These are phyloP conservation scores for Trichoderma oligosporum DNA, from an alignment of 2,329 filamentous ascomycete species.

Conservation along the genomic window DNA sequence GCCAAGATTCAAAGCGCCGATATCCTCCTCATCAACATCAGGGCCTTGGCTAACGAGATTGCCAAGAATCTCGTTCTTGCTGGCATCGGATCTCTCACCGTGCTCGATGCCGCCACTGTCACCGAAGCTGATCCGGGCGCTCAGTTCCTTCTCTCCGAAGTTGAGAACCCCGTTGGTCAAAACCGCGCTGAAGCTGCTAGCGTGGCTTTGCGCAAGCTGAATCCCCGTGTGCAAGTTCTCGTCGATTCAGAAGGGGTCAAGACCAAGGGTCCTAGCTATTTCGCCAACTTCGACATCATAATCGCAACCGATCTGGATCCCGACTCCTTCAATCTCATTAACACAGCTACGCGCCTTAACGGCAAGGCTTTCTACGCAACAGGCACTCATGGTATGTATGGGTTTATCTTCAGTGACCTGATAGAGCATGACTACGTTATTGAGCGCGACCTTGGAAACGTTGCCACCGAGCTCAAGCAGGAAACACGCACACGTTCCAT, in stretches of 20 bases:
- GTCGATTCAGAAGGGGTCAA: slow-evolving; percentile 66
- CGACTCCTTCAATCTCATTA: slow-evolving; percentile 70
- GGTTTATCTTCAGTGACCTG: slow-evolving; percentile 91
- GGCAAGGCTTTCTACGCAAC: slow-evolving; percentile 84
- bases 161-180: slow-evolving; percentile 65
- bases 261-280: slow-evolving; percentile 69
- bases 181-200: slow-evolving; percentile 82
- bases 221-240: slow-evolving; percentile 77
- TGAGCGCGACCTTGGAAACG: slow-evolving; percentile 77
- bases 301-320: slow-evolving; percentile 87
- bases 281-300: slow-evolving; percentile 73
- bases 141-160: slow-evolving; percentile 71
- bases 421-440: slow-evolving; percentile 88
- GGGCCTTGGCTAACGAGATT: slow-evolving; percentile 86
- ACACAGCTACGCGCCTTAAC: slow-evolving; percentile 77
- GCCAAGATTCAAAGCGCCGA: slow-evolving; percentile 86
- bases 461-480: slow-evolving; percentile 53
- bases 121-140: slow-evolving; percentile 75
- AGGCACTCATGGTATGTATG: slow-evolving; percentile 83
- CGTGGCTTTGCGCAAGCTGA: slow-evolving; percentile 76
- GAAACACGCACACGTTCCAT: slow-evolving; percentile 79
- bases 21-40: slow-evolving; percentile 83
- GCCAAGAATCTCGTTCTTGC: slow-evolving; percentile 96
- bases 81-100: slow-evolving; percentile 83
- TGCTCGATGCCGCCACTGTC: slow-evolving; percentile 74